Evolutionary conservation across 225 moss, liverwort and hornwort species (phyloP).

Genomic region (Anthoceros angustus): DNA sequence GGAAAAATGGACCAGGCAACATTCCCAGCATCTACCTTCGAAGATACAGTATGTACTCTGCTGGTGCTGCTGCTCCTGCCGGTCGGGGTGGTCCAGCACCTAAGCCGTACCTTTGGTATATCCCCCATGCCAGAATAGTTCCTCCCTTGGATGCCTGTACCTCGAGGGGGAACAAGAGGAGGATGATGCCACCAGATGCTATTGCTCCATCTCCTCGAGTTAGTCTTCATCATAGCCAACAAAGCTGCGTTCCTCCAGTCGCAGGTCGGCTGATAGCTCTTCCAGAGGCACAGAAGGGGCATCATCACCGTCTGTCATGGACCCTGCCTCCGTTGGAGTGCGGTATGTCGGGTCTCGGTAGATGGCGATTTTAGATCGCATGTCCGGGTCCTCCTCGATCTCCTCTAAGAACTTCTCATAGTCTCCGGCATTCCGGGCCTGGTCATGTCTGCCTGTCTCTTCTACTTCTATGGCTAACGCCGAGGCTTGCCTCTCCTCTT

Average conservation of each 20-base stretch:
- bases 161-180: too few relatives aligned
- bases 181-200: too few relatives aligned
- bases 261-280: conserved; percentile 65
- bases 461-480: conserved; percentile 77
- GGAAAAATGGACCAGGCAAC: too few relatives aligned
- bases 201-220: conserved; percentile 30
- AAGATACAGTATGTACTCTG: too few relatives aligned
- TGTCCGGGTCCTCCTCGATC: conserved; percentile 88
- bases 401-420: conserved; percentile 96
- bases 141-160: too few relatives aligned
- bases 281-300: conserved; percentile 79
- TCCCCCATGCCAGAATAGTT: too few relatives aligned
- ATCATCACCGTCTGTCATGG: conserved; percentile 72
- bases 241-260: conserved; percentile 29
- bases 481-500: conserved; percentile 67
- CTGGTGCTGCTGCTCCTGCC: too few relatives aligned
- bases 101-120: too few relatives aligned
- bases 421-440: conserved; percentile 42
- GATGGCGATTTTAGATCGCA: conserved; percentile 74
- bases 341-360: conserved; percentile 64
- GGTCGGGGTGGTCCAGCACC: too few relatives aligned
- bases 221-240: conserved; percentile 43
- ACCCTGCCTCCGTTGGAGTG: conserved; percentile 63
- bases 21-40: too few relatives aligned
- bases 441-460: conserved; percentile 47